These are phyloP conservation scores for Tylopilus rubrobrunneus DNA, from an alignment of 768 basidiomycete species.

Conservation along the genomic window DNA sequence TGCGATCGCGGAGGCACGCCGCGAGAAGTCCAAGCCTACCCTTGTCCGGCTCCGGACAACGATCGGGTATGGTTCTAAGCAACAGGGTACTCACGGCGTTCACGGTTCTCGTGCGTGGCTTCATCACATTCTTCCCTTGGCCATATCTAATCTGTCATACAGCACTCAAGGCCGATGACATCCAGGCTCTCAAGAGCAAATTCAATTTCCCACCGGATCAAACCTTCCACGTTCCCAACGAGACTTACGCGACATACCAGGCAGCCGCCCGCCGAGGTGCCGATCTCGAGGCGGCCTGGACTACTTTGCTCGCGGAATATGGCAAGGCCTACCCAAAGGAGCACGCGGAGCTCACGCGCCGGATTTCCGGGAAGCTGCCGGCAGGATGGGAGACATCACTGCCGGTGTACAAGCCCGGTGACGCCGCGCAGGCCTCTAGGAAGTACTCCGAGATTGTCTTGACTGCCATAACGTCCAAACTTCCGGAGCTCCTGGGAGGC, in stretches of 20 bases:
- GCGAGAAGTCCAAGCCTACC: conserved; percentile 79
- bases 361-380: conserved; percentile 80
- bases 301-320: conserved; percentile 62
- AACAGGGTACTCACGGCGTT: conserved; percentile 90
- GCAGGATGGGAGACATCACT: conserved; percentile 82
- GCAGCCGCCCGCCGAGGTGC: conserved; percentile 70
- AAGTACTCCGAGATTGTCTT: conserved; percentile 91
- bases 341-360: conserved; percentile 80
- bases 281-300: conserved; percentile 72
- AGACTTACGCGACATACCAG: conserved; percentile 65
- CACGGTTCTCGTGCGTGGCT: conserved; percentile 81
- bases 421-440: conserved; percentile 85
- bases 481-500: conserved; percentile 87
- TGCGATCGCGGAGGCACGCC: conserved; percentile 74
- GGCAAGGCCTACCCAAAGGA: conserved; percentile 76
- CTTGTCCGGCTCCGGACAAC: conserved; percentile 84
- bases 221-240: conserved; percentile 74
- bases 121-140: background rate
- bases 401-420: conserved; percentile 79
- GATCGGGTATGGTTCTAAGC: conserved; percentile 91
- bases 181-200: conserved; percentile 75
- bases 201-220: conserved; percentile 77
- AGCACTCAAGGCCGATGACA: conserved; percentile 94
- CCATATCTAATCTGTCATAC: conserved; percentile 8
- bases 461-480: conserved; percentile 62